Evolutionary conservation across 2,329 filamentous ascomycete species (phyloP), one percentile per base, ranked within the genome.

Genomic region (Phaeosphaeria sp.): DNA sequence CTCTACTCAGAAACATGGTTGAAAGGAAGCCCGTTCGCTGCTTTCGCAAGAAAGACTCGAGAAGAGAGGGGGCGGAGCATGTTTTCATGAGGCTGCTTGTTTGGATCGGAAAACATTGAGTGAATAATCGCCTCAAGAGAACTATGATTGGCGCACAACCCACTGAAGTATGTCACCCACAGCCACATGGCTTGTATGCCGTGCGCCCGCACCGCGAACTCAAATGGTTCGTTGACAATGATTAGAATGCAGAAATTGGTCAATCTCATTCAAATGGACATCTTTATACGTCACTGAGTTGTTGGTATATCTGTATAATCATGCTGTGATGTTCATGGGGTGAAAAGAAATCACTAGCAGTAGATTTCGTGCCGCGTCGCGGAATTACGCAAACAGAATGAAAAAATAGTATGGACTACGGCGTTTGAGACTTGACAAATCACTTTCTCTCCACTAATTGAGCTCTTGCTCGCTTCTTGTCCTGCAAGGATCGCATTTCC

Each of bases 401-500:
- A 13, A 13, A 36, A 13, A 13, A 3, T 36, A 36, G 11, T 36
- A 13, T 36, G 30, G 15, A 13, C 6, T 6, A 36, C 15, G n/a
- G 30, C 30, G 15, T 36, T 36, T 13, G 30, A 36, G 30, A 36
- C 11, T 3, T 13, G 11, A 13, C 30, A n/a, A 7, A 36, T 36
- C 30, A 36, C 30, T 36, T 36, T 13, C 30, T 36, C 11, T 36
- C 30, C 3, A 36, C 30, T 13, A 36, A 36, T 7, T 36, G 30
- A 3, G 30, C 30, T 51, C 67, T 70, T 30, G 63, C 60, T 4
- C 68, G 46, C 61, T 78, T 78, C 21, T 58, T 63, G 49, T 69
- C 68, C 50, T 78, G 77, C 33, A 77, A 68, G 8, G 68, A 68
- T 40, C 60, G 64, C 76, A 78, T 78, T 39, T 74, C 66, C 75